Evolutionary conservation across 2,329 filamentous ascomycete genomes (phyloP), one percentile per base, ranked within the genome.

Genomic region (Pyrenochaeta sp.): DNA sequence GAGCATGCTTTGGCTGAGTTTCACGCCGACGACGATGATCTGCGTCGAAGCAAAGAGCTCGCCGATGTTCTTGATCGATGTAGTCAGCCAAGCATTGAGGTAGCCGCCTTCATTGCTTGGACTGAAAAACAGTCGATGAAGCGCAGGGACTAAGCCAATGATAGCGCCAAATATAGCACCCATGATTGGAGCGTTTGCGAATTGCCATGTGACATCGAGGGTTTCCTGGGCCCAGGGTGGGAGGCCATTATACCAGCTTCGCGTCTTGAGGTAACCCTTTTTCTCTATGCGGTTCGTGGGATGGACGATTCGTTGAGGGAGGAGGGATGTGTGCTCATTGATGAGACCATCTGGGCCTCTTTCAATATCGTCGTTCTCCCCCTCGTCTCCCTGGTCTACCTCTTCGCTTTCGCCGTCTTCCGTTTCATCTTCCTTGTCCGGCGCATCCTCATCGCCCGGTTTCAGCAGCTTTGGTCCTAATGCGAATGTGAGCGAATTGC

Each of bases 1-100:
- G 55, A 79, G 72, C 61, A 86, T 77, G 15, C 84, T 82, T 24
- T 82, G 82, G 54, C 84, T 86, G 1, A 91, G 80, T 62, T 88
- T 88, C n/a, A 89, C 85, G 1, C 89, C 88, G 0, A 89, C 87
- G 0, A 90, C 82, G 15, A 91, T 83, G 15, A 90, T 85, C 30
- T 89, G 89, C 27, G 89, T 76, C 0, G 86, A 83, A 0, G 88
- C 86, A 68, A 91, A 91, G 0, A 91, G 79, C 0, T 82, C 80
- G 2, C 88, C 88, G 24, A 90, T 80, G 54, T 87, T 89, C 62
- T 86, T 82, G 22, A 90, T 75, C 0, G 85, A 84, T 0, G 82
- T 80, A 0, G 88, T 90, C 39, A 91, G 76, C 88, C 88, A 91
- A 0, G 88, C 88, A 22, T 85, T 87, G 65, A 90, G 84, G 54